Evolutionary conservation across 257 asterid species (phyloP), one percentile per base, ranked within the genome.

Genomic region (Gentiana macrophylla): DNA sequence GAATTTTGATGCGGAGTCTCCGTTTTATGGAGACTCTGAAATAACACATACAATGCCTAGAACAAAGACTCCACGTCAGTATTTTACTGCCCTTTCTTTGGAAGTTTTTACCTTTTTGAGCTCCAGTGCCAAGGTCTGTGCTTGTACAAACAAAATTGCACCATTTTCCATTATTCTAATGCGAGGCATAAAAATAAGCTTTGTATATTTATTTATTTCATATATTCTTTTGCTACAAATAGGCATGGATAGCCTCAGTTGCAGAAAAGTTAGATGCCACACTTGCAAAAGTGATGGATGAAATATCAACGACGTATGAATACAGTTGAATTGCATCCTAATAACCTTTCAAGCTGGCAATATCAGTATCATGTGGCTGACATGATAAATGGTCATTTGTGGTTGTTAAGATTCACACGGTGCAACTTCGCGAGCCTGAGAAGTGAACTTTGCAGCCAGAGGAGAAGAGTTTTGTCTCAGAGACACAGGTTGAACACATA

Each of bases 171-270:
- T 13, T 59, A 49, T 53, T 41, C 47, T 35, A 37, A 53, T 32
- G 0, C 10, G 34, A 45, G 6, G 15, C 34, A 45, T 45, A 35
- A 34, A 5, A 12, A 52, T 45, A 32, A 8, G 24, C 24, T 24
- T 3, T 12, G 32, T 35, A 53, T 34, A 45, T 36, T 51, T 49
- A 10, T 15, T 4, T 34, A 37, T 6, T 44, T n/a, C 60, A 52
- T 52, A 15, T 24, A 34, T 65, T 64, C 37, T 67, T 57, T 44
- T 59, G 37, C 36, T 64, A 57, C 56, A 50, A 34, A 48, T 72
- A 88, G 98, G 98, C 88, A 32, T 91, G 98, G 98, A 91, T 91
- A 72, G 57, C 94, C 36, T 73, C 79, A 66, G 74, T 89, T 12
- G 98, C 88, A 53, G 94, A 87, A 67, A 91, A 87, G 77, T 69